Conservation (phyloP, 805 yeast genomes). For the Wickerhamomyces rabaulensis region DNA sequence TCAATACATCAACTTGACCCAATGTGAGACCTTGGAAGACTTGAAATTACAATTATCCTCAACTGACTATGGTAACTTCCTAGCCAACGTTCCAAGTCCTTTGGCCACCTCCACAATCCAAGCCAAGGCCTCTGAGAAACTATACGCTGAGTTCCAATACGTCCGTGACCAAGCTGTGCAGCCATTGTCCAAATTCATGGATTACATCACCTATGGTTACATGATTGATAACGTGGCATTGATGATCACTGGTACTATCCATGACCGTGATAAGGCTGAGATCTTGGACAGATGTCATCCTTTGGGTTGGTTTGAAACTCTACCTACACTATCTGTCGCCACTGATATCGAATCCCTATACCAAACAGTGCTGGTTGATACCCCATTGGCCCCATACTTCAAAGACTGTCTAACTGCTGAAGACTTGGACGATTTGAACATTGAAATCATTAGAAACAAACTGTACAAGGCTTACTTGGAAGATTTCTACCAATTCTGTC, state of each 20-base stretch:
- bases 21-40: constrained; percentile 93
- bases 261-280: constrained; percentile 87
- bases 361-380: constrained; percentile 88
- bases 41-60: constrained; percentile 89
- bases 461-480: constrained; percentile 91
- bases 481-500: constrained; percentile 69
- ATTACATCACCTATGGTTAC: constrained; percentile 90
- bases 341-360: constrained; percentile 92
- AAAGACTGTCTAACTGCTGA: constrained; percentile 81
- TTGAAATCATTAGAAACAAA: constrained; percentile 89
- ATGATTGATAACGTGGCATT: constrained; percentile 97
- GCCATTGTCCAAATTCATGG: constrained; percentile 76
- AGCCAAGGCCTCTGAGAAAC: constrained; percentile 64
- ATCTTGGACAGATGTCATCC: constrained; percentile 92
- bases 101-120: constrained; percentile 84
- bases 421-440: constrained; percentile 91
- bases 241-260: constrained; percentile 95
- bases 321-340: constrained; percentile 92
- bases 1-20: constrained; percentile 89
- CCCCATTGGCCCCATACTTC: constrained; percentile 96
- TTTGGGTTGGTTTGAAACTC: constrained; percentile 96
- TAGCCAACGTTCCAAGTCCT: constrained; percentile 78
- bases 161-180: constrained; percentile 80
- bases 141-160: constrained; percentile 81
- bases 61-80: constrained; percentile 91